phyloP scores from a whole-genome alignment of 371 early-diverging fungal species.

The Mortierella sp. region DNA sequence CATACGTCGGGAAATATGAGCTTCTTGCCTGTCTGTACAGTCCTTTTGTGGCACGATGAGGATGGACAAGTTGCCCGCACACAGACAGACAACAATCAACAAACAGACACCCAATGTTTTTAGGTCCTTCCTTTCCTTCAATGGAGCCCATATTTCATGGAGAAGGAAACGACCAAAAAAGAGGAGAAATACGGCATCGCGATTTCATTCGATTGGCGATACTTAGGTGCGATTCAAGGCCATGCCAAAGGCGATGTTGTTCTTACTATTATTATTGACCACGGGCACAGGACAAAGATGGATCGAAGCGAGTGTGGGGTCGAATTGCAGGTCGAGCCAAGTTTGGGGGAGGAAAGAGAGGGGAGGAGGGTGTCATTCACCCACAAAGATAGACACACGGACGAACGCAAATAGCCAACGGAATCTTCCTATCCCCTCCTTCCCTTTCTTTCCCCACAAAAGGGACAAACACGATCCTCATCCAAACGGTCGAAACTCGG shows the following conservation, averaged over 20 bases:
- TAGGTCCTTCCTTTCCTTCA: background rate
- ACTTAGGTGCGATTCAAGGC: background rate
- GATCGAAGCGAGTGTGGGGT: background rate
- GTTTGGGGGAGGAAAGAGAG: too few relatives aligned
- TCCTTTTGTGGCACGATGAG: background rate
- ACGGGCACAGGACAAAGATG: background rate
- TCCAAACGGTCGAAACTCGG: background rate
- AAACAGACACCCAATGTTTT: background rate
- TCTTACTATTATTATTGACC: background rate
- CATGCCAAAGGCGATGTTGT: background rate
- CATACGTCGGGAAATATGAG: background rate
- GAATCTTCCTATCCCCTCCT: background rate
- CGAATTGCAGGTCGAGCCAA: background rate
- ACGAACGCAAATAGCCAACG: background rate
- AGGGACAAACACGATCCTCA: background rate
- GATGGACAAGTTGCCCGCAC: slow-evolving; percentile 3
- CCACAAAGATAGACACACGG: background rate
- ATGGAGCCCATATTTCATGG: slow-evolving; percentile 2
- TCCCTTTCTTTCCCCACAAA: background rate
- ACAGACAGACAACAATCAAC: background rate
- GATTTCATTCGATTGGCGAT: background rate
- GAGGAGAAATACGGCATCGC: background rate
- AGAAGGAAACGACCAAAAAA: background rate
- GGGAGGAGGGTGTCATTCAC: background rate
- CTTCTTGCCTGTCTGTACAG: background rate